Percentiles rank a stretch among this genome's conserved stretches.
Evolutionary conservation across 2,329 filamentous ascomycete species (phyloP).

Genomic region (Cladorrhinum sp.): DNA sequence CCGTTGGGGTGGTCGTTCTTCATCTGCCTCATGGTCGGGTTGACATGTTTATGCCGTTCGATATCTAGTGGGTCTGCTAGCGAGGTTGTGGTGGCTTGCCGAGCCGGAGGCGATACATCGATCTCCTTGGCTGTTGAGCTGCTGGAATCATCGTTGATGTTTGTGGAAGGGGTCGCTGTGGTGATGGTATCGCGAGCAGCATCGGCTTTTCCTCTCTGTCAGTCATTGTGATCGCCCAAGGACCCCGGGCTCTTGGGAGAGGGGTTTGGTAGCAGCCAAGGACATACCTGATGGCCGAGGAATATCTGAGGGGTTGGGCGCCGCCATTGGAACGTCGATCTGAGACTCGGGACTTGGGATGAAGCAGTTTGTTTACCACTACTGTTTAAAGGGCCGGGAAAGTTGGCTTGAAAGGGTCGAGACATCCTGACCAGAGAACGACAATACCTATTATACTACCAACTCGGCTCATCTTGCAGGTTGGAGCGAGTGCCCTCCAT

Average conservation of each 20-base stretch:
- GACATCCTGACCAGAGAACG: slow-evolving; percentile 8
- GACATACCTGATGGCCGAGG: slow-evolving; percentile 14
- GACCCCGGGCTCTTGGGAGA: not conserved
- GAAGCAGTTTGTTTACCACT: slow-evolving; percentile 10
- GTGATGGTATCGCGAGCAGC: slow-evolving; percentile 13
- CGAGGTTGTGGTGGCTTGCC: slow-evolving; percentile 19
- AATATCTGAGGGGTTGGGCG: slow-evolving; percentile 12
- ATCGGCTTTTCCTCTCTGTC: slow-evolving; percentile 2
- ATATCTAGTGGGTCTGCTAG: slow-evolving; percentile 38
- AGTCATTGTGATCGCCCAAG: not conserved
- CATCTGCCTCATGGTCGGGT: slow-evolving; percentile 44
- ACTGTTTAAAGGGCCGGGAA: not conserved
- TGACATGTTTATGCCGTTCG: slow-evolving; percentile 39
- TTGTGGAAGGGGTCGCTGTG: slow-evolving; percentile 7
- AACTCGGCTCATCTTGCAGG: not conserved
- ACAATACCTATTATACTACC: slow-evolving; percentile 18
- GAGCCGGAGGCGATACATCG: not conserved
- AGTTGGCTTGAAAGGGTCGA: slow-evolving; percentile 18
- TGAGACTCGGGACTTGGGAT: slow-evolving; percentile 12
- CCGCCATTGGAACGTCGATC: slow-evolving; percentile 17
- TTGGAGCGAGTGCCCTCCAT: not conserved
- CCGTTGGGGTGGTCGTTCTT: slow-evolving; percentile 45
- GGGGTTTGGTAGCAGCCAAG: not conserved
- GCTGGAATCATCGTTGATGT: not conserved
- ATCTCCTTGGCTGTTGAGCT: not conserved